phyloP scores from a whole-genome alignment of 805 yeast genomes.

The Kazachstania bromeliacearum region DNA sequence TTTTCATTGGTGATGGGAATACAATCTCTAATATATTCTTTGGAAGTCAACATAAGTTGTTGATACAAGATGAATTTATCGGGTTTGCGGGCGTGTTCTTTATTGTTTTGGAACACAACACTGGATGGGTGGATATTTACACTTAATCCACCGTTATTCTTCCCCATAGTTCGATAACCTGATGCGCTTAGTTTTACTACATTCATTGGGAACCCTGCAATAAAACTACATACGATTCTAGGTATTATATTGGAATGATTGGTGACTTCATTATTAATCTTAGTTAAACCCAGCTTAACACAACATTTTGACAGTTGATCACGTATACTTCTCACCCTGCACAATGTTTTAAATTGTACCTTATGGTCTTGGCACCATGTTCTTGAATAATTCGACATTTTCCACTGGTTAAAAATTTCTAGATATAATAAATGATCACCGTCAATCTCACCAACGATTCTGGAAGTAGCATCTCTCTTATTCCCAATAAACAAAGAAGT shows the following conservation, averaged over 20 bases:
- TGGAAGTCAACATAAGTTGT: conserved; percentile 73
- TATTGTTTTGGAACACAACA: conserved; percentile 37
- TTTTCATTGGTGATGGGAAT: conserved; percentile 57
- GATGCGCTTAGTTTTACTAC: conserved; percentile 21
- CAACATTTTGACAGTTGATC: conserved; percentile 60
- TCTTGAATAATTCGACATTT: conserved; percentile 50
- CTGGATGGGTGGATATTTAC: conserved; percentile 85
- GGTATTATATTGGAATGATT: conserved; percentile 6
- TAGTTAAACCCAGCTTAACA: conserved; percentile 25
- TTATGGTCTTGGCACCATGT: conserved; percentile 84
- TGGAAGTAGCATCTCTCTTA: conserved; percentile 13
- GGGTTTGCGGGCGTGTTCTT: conserved; percentile 49
- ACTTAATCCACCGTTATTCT: conserved; percentile 50
- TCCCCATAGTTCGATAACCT: conserved; percentile 26
- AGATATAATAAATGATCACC: conserved; percentile 75
- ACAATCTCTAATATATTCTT: conserved; percentile 81
- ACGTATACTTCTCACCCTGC: conserved; percentile 59
- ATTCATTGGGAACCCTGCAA: conserved; percentile 28
- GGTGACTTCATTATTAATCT: conserved; percentile 11
- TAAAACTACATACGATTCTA: conserved; percentile 19
- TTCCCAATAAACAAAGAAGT: conserved; percentile 35
- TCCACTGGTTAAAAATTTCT: conserved; percentile 73
- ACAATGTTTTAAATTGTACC: conserved; percentile 64
- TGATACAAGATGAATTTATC: conserved; percentile 69
- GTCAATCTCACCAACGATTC: conserved; percentile 40